Evolutionary conservation across 306 rosid genomes (phyloP), one percentile per base, ranked within the genome.

Genomic region (Fragaria vesca): DNA sequence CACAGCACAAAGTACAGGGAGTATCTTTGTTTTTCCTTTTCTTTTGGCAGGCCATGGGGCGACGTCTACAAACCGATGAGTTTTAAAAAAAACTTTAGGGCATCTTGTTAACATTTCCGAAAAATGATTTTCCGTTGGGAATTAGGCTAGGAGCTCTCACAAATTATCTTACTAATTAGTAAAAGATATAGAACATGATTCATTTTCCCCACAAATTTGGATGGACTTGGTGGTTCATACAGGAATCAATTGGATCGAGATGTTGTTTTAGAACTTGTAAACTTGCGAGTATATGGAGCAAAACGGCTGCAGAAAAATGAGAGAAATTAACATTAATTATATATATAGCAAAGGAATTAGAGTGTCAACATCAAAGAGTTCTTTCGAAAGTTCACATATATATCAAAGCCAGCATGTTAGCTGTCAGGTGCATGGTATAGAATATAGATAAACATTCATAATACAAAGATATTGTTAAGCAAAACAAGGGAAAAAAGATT

Each of bases 61-160:
- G 36, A 32, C 4, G 36, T 32, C 36, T 32, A 3, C 36, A 32
- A 32, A 4, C 36, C 36, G 3, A 32, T 32, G 8, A 38, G 42
- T 5, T 38, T 38, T 1, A 3, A 38, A 38, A 38, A 38, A 38
- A 38, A 38, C 42, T 38, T 38, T 6, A 38, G 8, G 42, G 42
- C 42, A 38, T 38, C 42, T 38, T 38, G 42, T 4, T 38, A 38
- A 38, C 45, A 8, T 42, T 42, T 42, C 45, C 6, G 36, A 8
- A 42, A 42, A 42, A 42, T 42, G 10, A 42, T 8, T 42, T 6
- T 42, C 45, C 45, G 45, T 42, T 1, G 45, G 45, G 10, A 42
- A 42, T 42, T 42, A 42, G 10, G 45, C 45, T 42, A 69, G 70
- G 81, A 46, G 62, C 76, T 84, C 80, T 77, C 8, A 17, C 8